These are phyloP conservation scores for Podaxis sp. DNA, from an alignment of 768 basidiomycete species.

Conservation along the genomic window DNA sequence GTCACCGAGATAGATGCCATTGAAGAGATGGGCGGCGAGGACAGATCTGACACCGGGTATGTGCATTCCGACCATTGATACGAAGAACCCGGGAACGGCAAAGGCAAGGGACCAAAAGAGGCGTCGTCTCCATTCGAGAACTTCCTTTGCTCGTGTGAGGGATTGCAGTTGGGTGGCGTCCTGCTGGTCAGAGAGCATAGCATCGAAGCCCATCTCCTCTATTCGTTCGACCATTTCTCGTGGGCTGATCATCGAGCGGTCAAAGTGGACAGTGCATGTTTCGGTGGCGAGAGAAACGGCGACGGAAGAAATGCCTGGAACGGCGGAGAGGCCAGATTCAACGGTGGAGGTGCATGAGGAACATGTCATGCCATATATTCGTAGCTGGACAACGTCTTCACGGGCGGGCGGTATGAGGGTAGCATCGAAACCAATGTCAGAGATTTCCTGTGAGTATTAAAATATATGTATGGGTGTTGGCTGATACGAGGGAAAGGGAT, in stretches of 20 bases:
- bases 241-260: slow-evolving; percentile 68
- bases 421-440: slow-evolving; percentile 91
- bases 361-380: slow-evolving; percentile 92
- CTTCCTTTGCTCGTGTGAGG: slow-evolving; percentile 86
- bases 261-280: slow-evolving; percentile 74
- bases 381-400: slow-evolving; percentile 69
- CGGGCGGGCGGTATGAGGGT: slow-evolving; percentile 65
- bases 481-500: neutral
- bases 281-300: slow-evolving; percentile 77
- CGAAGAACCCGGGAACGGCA: slow-evolving; percentile 91
- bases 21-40: slow-evolving; percentile 49
- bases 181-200: slow-evolving; percentile 76
- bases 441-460: slow-evolving; percentile 66
- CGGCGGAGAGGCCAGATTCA: slow-evolving; percentile 61
- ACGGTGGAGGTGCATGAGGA: slow-evolving; percentile 78
- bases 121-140: slow-evolving; percentile 83
- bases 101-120: slow-evolving; percentile 76
- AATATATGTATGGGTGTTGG: slow-evolving; percentile 14
- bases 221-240: slow-evolving; percentile 89
- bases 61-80: slow-evolving; percentile 81
- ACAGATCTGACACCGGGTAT: slow-evolving; percentile 60
- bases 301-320: slow-evolving; percentile 75
- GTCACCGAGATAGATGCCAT: slow-evolving; percentile 81
- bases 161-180: slow-evolving; percentile 85
- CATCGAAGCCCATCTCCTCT: slow-evolving; percentile 89